Base-by-base conservation (phyloP, 306 rosid genomes). In the Ormosia emarginata region DNA sequence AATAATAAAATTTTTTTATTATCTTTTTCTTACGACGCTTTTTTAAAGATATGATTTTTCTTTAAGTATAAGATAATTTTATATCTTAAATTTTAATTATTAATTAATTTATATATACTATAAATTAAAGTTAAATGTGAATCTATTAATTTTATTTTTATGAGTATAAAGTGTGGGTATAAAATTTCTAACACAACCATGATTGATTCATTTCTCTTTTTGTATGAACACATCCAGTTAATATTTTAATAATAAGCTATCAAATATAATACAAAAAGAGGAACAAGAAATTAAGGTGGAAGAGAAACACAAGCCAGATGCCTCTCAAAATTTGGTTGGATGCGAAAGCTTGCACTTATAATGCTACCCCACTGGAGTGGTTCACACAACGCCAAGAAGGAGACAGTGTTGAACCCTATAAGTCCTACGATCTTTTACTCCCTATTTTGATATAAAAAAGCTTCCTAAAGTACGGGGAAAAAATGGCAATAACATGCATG, bases 171-270 rank as follows among this genome's bases (percentile, higher is more conserved):
- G 24, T 24, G 24, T 24, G 24, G 24, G 24, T 24, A 24, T 24
- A 24, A 24, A 24, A 1, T 24, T 24, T 24, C 24, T 24, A 24
- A 24, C 24, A 24, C 0, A 24, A 0, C 24, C 64, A 71, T 12
- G 5, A 34, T 80, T 56, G 36, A 29, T 55, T 80, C 13, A 62
- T 76, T 63, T 53, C 72, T 63, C 75, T 65, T 76, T 77, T 77
- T 85, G 85, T 64, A 36, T 32, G 7, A 5, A 62, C 47, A n/a
- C 66, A 71, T 55, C 34, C 5, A 1, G 14, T 18, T 59, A 32
- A 62, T 67, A 71, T 41, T 59, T 77, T 49, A 72, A 29, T 65
- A 50, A 71, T 72, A 24, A 64, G 52, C 2, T 12, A 46, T 52
- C 3, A 13, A 9, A 73, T 55, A 33, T 68, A 40, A 52, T 56